Evolutionary conservation across 2,329 filamentous ascomycete species (phyloP).

Genomic region (Sarocladiaceae sp.): DNA sequence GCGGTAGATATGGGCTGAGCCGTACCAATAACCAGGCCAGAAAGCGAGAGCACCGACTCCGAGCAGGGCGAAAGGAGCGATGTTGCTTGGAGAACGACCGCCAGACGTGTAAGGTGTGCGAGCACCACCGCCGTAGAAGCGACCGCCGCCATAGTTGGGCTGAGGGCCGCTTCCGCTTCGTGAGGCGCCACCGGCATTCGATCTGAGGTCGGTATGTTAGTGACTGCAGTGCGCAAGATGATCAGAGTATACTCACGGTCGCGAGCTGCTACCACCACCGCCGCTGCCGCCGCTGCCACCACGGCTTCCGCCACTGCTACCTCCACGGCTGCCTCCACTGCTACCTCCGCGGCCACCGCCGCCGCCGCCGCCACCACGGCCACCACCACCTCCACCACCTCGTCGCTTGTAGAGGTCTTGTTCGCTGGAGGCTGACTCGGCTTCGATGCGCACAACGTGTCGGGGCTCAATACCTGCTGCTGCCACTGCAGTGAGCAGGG

Average conservation of each 20-base stretch:
- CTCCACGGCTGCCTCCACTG: slow-evolving; percentile 15
- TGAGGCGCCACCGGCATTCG: slow-evolving; percentile 45
- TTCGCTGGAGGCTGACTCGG: slow-evolving; percentile 19
- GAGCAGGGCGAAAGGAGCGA: slow-evolving; percentile 44
- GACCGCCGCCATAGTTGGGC: slow-evolving; percentile 54
- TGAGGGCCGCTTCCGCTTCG: slow-evolving; percentile 50
- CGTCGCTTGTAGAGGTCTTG: slow-evolving; percentile 54
- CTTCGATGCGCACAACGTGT: slow-evolving; percentile 18
- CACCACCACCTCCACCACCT: slow-evolving; percentile 40
- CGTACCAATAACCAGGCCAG: slow-evolving; percentile 61
- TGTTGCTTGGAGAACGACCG: slow-evolving; percentile 53
- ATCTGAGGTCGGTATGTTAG: slow-evolving; percentile 18
- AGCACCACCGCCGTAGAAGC: slow-evolving; percentile 62
- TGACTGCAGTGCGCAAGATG: slow-evolving; percentile 9
- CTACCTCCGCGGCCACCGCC: slow-evolving; percentile 15
- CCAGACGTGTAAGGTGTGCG: slow-evolving; percentile 54
- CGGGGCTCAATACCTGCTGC: slow-evolving; percentile 19
- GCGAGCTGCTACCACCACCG: not conserved
- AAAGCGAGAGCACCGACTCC: slow-evolving; percentile 43
- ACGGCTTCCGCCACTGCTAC: slow-evolving; percentile 14
- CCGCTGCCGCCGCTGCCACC: slow-evolving; percentile 1
- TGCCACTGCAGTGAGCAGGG: slow-evolving; percentile 21
- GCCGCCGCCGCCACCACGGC: slow-evolving; percentile 17
- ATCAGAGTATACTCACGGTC: slow-evolving; percentile 7
- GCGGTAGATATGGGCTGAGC: slow-evolving; percentile 56